phyloP scores from a whole-genome alignment of 192 early-diverging fungal species.

The Coemansia sp. region DNA sequence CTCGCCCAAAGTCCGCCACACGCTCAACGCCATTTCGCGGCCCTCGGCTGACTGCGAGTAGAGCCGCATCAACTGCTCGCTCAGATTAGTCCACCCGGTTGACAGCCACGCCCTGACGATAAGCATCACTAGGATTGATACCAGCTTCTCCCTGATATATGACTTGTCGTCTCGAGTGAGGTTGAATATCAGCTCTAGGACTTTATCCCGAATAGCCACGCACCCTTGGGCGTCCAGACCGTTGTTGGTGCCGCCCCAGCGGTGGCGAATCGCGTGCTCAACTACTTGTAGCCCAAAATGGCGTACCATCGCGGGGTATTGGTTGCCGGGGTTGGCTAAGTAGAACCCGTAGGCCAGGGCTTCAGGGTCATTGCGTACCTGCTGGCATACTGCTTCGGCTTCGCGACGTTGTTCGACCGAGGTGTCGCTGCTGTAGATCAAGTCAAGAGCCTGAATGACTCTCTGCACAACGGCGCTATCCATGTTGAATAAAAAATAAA shows the following conservation, averaged over 20 bases:
- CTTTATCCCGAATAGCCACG: constrained; percentile 14
- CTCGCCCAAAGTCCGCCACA: constrained; percentile 52
- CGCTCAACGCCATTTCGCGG: constrained; percentile 32
- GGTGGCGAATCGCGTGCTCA: constrained; percentile 31
- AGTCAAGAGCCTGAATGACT: constrained; percentile 36
- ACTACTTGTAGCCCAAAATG: constrained; percentile 52
- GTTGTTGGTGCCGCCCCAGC: constrained; percentile 4
- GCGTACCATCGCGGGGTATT: constrained; percentile 17
- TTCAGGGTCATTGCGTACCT: constrained; percentile 24
- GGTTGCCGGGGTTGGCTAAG: constrained; percentile 12
- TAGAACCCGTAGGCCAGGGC: constrained; percentile 26
- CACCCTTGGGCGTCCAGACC: constrained; percentile 3
- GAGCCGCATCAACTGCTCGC: constrained; percentile 34
- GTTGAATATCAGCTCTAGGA: constrained; percentile 24
- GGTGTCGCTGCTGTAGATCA: constrained; percentile 37
- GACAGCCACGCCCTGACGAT: constrained; percentile 43
- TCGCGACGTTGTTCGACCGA: constrained; percentile 27
- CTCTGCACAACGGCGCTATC: constrained; percentile 20
- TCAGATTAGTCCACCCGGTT: constrained; percentile 33
- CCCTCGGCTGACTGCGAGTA: constrained; percentile 12
- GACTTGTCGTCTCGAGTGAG: not conserved
- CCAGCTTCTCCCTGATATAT: constrained; percentile 47
- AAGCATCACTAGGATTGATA: constrained; percentile 35
- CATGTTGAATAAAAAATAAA: constrained; percentile 19
- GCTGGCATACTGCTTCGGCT: constrained; percentile 41